A percentile compares a stretch with the other conserved stretches of the same genome.
Conservation (phyloP, 2,329 filamentous ascomycete species). For the Aspergillus melleus region DNA sequence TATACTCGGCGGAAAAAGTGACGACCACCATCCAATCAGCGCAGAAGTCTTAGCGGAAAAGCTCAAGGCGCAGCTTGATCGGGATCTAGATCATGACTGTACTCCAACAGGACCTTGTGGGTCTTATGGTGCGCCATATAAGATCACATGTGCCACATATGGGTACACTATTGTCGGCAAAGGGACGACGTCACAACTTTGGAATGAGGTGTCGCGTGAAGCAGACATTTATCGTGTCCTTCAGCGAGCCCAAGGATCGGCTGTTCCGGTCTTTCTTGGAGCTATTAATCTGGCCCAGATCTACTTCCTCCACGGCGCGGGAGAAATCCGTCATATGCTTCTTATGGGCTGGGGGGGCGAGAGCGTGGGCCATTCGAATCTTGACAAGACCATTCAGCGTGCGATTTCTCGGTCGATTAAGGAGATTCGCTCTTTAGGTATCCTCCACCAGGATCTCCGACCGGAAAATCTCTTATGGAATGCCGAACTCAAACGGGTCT, state of each 20-base stretch:
- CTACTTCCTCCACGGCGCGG: conserved; percentile 25
- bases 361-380: neutral
- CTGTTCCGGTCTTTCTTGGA: conserved; percentile 26
- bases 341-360: conserved; percentile 23
- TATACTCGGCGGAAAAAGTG: conserved; percentile 2
- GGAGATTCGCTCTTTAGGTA: too few species aligned
- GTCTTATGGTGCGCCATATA: conserved; percentile 26
- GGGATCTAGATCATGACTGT: conserved; percentile 27
- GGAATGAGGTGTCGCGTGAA: conserved; percentile 14
- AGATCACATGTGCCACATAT: conserved; percentile 24
- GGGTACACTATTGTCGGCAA: conserved; percentile 25
- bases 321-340: conserved; percentile 26
- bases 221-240: conserved; percentile 16
- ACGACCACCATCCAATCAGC: conserved; percentile 21
- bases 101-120: conserved; percentile 26
- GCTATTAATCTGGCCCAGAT: conserved; percentile 18
- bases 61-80: conserved; percentile 28
- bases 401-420: neutral
- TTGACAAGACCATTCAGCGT: too few species aligned
- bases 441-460: too few species aligned
- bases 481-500: too few species aligned
- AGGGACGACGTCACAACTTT: neutral
- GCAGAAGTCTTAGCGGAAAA: conserved; percentile 17
- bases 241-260: conserved; percentile 19
- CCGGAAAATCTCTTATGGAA: too few species aligned